phyloP scores from a whole-genome alignment of 306 rosid species.

The Gynostemma pentaphyllum region DNA sequence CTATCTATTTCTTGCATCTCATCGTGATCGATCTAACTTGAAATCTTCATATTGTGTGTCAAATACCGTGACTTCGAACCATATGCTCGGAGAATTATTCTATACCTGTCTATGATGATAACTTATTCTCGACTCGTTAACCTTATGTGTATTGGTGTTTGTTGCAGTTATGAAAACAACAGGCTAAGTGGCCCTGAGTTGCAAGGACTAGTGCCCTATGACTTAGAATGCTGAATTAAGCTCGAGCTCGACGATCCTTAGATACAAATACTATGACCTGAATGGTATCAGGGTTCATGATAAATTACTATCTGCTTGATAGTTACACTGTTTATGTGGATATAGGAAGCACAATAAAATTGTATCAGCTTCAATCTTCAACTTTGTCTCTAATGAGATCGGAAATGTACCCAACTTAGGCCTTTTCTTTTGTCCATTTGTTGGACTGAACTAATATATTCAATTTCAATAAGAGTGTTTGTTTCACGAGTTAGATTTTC shows the following conservation, averaged over 20 bases:
- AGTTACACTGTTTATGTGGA: not conserved
- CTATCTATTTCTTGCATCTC: not conserved
- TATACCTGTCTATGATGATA: not conserved
- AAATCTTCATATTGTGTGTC: not conserved
- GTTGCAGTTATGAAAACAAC: constrained; percentile 69
- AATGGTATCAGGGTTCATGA: not conserved
- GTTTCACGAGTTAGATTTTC: not conserved
- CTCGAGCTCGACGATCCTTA: not conserved
- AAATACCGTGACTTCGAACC: not conserved
- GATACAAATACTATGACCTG: not conserved
- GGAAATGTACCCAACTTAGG: not conserved
- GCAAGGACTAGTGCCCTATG: constrained; percentile 74
- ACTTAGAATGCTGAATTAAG: constrained; percentile 69
- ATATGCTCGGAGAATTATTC: too few relatives aligned
- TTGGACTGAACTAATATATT: not conserved
- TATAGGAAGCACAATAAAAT: constrained; percentile 3
- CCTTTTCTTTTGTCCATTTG: not conserved
- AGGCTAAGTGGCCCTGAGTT: constrained; percentile 75
- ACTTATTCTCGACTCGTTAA: not conserved
- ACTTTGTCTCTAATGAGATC: not conserved
- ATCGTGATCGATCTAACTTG: not conserved
- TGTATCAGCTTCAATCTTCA: not conserved
- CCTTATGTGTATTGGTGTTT: not conserved
- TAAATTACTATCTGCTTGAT: not conserved
- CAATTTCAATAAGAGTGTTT: not conserved